These are phyloP conservation scores for Aspergillus hancockii DNA, from an alignment of 495 filamentous ascomycete species.

Conservation along the genomic window DNA sequence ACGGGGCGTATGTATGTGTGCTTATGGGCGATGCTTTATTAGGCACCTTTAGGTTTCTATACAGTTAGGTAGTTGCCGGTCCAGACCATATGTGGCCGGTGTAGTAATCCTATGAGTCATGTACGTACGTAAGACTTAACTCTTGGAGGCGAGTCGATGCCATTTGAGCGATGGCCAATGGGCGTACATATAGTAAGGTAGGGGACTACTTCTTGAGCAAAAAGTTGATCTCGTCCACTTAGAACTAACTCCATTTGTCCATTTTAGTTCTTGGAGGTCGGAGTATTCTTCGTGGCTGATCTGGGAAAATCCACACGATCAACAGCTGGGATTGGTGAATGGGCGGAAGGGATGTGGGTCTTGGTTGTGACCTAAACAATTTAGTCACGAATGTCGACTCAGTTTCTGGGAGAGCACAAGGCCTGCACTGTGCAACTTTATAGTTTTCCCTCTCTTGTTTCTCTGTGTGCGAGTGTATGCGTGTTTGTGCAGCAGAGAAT, in stretches of 20 bases:
- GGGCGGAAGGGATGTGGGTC: not conserved
- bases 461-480: not conserved
- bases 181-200: not conserved
- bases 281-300: not conserved
- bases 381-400: not conserved
- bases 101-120: not conserved
- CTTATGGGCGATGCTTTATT: not conserved
- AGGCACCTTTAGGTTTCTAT: not conserved
- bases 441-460: not conserved
- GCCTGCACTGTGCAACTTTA: not conserved
- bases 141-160: not conserved
- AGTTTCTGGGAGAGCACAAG: not conserved
- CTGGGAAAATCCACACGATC: not conserved
- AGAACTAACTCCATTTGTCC: not conserved
- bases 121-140: not conserved
- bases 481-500: no score
- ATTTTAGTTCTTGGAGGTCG: not conserved
- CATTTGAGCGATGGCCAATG: not conserved
- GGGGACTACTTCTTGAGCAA: not conserved
- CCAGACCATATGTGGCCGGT: not conserved
- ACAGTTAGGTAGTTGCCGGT: not conserved
- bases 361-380: not conserved
- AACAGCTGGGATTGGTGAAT: not conserved
- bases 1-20: not conserved
- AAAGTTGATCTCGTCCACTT: not conserved